Percentiles rank a stretch among this genome's conserved stretches.
These are phyloP conservation scores for Magnaporthiopsis rhizophila DNA, from an alignment of 2,329 filamentous ascomycete genomes.

Conservation along the genomic window DNA sequence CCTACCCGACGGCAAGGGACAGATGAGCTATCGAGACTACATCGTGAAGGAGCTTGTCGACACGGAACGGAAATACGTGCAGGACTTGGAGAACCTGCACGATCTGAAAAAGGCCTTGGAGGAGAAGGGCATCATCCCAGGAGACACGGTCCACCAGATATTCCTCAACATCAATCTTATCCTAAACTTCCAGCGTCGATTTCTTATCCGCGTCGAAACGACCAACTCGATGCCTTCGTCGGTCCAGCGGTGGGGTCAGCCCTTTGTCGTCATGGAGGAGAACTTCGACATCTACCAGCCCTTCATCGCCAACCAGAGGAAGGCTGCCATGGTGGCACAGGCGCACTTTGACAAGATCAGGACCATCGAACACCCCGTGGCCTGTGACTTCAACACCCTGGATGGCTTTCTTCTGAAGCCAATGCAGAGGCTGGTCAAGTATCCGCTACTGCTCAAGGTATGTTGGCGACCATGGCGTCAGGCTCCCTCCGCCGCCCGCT, in stretches of 20 bases:
- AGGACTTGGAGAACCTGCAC: constrained; percentile 90
- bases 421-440: constrained; percentile 92
- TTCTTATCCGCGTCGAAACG: constrained; percentile 91
- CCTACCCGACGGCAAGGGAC: constrained; percentile 48
- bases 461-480: constrained; percentile 13
- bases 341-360: constrained; percentile 82
- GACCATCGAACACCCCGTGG: constrained; percentile 67
- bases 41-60: constrained; percentile 88
- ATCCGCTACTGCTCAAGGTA: constrained; percentile 82
- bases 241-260: constrained; percentile 87
- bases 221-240: constrained; percentile 74
- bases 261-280: constrained; percentile 79
- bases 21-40: constrained; percentile 72
- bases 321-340: constrained; percentile 77
- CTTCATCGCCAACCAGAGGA: constrained; percentile 94
- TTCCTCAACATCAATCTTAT: constrained; percentile 95
- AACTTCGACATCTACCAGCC: constrained; percentile 90
- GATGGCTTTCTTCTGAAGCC: constrained; percentile 93
- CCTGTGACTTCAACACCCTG: constrained; percentile 77
- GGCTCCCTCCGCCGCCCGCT: background rate
- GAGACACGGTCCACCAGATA: constrained; percentile 86
- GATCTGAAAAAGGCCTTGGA: constrained; percentile 86
- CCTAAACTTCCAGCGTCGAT: constrained; percentile 89
- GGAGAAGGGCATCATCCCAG: constrained; percentile 77
- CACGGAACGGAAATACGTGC: constrained; percentile 95